Evolutionary conservation across 148 eudicot species (phyloP).

Genomic region (Talinum fruticosum): DNA sequence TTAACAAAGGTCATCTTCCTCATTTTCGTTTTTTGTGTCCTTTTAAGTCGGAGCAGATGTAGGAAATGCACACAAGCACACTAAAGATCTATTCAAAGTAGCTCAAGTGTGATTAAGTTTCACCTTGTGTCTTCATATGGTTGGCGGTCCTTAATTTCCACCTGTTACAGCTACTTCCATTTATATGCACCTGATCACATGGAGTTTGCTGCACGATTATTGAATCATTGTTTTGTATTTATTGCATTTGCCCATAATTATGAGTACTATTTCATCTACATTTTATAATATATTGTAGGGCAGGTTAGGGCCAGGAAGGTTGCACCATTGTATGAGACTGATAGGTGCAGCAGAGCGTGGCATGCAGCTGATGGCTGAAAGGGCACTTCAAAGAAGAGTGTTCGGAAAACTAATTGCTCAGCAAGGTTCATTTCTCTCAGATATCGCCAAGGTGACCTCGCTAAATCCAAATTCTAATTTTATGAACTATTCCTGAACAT

Average conservation of each 20-base stretch:
- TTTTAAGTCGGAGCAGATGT: not conserved
- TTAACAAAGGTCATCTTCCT: not conserved
- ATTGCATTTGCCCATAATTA: not conserved
- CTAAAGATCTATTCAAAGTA: not conserved
- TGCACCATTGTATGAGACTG: conserved; percentile 96
- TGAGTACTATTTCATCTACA: not conserved
- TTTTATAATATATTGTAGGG: conserved; percentile 45
- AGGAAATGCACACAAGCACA: not conserved
- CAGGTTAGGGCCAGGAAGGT: conserved; percentile 94
- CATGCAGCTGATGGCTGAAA: conserved; percentile 86
- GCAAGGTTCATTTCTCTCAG: conserved; percentile 92
- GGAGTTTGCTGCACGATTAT: not conserved
- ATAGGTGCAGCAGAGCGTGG: conserved; percentile 97
- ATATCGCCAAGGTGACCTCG: conserved; percentile 67
- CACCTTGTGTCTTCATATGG: not conserved
- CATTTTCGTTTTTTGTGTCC: no score
- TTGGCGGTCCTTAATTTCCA: not conserved
- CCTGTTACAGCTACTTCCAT: not conserved
- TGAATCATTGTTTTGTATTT: not conserved
- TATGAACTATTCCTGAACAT: not conserved
- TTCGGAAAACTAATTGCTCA: conserved; percentile 89
- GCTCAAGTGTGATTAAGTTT: not conserved
- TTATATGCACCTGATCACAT: not conserved
- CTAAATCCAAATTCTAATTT: not conserved
- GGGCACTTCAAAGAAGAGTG: conserved; percentile 79